These are phyloP conservation scores for Biscutella laevigata DNA, from an alignment of 441 rosid species.

Conservation along the genomic window DNA sequence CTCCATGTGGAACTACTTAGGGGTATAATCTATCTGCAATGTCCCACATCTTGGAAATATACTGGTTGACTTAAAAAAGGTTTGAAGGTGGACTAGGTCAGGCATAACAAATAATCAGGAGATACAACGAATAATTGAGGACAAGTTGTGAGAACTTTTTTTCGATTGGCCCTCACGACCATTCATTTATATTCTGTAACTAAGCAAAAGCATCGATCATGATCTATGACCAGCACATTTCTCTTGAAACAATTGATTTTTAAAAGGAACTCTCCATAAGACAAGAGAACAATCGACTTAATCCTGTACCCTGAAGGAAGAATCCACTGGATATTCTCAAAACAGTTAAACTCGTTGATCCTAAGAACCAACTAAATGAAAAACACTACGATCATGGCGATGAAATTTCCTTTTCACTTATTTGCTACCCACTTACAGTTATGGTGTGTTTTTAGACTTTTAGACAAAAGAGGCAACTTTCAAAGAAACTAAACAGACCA, in stretches of 20 bases:
- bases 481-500: not conserved
- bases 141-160: constrained; percentile 9
- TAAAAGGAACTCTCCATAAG: not conserved
- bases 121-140: constrained; percentile 2
- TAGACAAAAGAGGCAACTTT: not conserved
- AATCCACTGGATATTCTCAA: not conserved
- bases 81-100: constrained; percentile 19
- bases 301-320: not conserved
- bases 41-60: not conserved
- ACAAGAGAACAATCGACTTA: not conserved
- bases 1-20: not conserved
- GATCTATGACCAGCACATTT: constrained; percentile 6
- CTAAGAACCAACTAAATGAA: not conserved
- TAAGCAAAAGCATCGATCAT: constrained; percentile 4
- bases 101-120: not conserved
- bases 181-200: constrained; percentile 11
- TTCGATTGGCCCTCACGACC: constrained; percentile 11
- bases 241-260: not conserved
- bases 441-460: no score
- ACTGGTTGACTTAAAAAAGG: constrained; percentile 15
- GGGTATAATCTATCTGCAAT: no score
- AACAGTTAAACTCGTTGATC: not conserved
- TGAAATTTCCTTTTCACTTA: not conserved
- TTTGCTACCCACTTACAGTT: not conserved
- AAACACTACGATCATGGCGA: not conserved